Percentiles rank a stretch among this genome's conserved stretches.
Evolutionary conservation across 192 early-diverging fungal genomes (phyloP).

Genomic region (Podochytrium sp.): DNA sequence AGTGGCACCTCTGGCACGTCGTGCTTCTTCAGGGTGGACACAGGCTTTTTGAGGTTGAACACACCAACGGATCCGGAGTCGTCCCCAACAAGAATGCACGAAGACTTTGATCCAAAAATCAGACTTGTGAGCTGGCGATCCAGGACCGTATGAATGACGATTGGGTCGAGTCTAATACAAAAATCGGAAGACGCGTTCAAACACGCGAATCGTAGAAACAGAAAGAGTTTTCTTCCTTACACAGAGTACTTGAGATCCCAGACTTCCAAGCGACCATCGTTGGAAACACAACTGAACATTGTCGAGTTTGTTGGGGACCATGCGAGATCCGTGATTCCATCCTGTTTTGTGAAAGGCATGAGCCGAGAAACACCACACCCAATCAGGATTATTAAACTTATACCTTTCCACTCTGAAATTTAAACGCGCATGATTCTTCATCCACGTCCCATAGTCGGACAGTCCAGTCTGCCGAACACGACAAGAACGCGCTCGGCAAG

Average conservation of each 20-base stretch:
- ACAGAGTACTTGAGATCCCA: constrained; percentile 63
- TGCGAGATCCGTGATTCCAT: constrained; percentile 58
- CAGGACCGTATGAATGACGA: constrained; percentile 59
- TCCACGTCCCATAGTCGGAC: constrained; percentile 60
- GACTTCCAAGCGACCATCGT: constrained; percentile 63
- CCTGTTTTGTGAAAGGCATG: constrained; percentile 31
- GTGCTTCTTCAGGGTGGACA: background rate
- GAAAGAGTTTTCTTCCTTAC: constrained; percentile 30
- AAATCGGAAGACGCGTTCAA: background rate
- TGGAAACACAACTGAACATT: constrained; percentile 58
- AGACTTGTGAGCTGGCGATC: constrained; percentile 60
- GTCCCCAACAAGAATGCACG: constrained; percentile 61
- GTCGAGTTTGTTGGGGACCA: constrained; percentile 59
- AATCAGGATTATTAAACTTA: background rate
- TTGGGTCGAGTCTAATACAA: constrained; percentile 55
- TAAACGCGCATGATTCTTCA: constrained; percentile 51
- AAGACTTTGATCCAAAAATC: constrained; percentile 50
- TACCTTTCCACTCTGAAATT: constrained; percentile 64
- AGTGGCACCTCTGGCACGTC: background rate
- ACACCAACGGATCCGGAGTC: constrained; percentile 61
- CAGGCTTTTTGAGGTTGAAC: constrained; percentile 52
- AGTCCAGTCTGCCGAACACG: constrained; percentile 62
- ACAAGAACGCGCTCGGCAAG: constrained; percentile 47
- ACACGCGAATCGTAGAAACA: background rate
- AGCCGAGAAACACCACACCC: constrained; percentile 6